A percentile compares a stretch with the other conserved stretches of the same genome.
Conservation (phyloP, 1,139 yeast species). For the Tardiomyces digboiensis region DNA sequence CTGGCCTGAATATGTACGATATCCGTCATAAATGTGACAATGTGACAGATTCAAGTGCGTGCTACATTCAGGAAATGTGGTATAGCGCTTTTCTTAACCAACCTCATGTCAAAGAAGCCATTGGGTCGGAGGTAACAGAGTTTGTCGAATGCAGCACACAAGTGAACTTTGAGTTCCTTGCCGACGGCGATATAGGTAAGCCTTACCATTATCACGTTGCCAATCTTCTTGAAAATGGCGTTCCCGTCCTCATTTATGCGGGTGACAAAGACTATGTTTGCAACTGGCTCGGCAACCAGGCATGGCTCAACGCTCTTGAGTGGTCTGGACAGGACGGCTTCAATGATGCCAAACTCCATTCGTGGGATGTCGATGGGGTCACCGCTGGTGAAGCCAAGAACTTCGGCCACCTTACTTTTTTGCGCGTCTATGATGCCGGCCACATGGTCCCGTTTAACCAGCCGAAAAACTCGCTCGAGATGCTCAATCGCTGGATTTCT, state of each 20-base stretch:
- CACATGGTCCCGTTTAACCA: conserved; percentile 63
- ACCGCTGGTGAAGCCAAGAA: conserved; percentile 33
- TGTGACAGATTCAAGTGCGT: conserved; percentile 37
- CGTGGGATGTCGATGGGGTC: conserved; percentile 31
- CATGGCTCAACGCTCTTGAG: conserved; percentile 61
- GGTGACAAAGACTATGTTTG: conserved; percentile 89
- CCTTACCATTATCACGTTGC: conserved; percentile 59
- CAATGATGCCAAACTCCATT: conserved; percentile 24
- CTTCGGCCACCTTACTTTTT: conserved; percentile 42
- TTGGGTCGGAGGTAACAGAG: conserved; percentile 54
- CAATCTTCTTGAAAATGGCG: conserved; percentile 44
- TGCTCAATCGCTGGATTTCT: conserved; percentile 60
- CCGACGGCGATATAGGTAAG: conserved; percentile 51
- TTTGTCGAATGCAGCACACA: conserved; percentile 59
- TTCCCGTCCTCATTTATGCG: conserved; percentile 78
- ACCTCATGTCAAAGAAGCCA: conserved; percentile 48
- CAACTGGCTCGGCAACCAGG: conserved; percentile 84
- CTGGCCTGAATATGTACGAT: conserved; percentile 64
- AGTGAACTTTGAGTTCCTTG: conserved; percentile 45
- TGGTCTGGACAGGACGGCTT: conserved; percentile 40
- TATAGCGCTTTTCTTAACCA: conserved; percentile 51
- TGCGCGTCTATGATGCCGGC: conserved; percentile 51
- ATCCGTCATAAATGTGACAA: conserved; percentile 51
- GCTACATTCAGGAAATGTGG: conserved; percentile 49
- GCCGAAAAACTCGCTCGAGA: conserved; percentile 49